Evolutionary conservation across 805 yeast genomes (phyloP).

Genomic region (Komagataella pseudopastoris): DNA sequence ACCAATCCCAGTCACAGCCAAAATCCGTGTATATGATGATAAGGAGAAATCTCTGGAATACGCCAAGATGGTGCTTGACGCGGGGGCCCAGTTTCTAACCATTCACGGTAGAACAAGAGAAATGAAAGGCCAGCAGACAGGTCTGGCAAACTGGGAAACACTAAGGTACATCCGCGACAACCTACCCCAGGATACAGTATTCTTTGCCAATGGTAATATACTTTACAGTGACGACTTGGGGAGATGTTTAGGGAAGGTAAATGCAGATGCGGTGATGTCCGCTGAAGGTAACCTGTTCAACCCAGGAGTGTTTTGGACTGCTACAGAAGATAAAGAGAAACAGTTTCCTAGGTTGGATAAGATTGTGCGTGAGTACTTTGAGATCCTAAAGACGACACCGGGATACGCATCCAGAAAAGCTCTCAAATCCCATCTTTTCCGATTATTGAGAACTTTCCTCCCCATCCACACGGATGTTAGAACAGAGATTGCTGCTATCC

Average conservation of each 20-base stretch:
- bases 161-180: conserved; percentile 66
- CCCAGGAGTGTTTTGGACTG: conserved; percentile 77
- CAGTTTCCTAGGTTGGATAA: conserved; percentile 80
- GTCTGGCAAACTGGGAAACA: conserved; percentile 86
- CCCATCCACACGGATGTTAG: conserved; percentile 68
- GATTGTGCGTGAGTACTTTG: conserved; percentile 76
- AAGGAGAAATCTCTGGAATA: conserved; percentile 72
- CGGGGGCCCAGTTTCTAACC: conserved; percentile 93
- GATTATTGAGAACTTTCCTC: conserved; percentile 70
- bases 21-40: conserved; percentile 81
- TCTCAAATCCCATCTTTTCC: conserved; percentile 89
- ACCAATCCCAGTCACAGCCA: conserved; percentile 86
- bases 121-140: conserved; percentile 95
- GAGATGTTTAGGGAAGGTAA: conserved; percentile 48
- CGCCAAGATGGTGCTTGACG: conserved; percentile 76
- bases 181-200: conserved; percentile 66
- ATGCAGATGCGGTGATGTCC: conserved; percentile 89
- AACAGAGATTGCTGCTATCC: conserved; percentile 44
- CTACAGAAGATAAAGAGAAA: conserved; percentile 35
- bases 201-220: conserved; percentile 92
- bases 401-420: conserved; percentile 69
- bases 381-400: conserved; percentile 49
- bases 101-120: conserved; percentile 95
- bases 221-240: conserved; percentile 75
- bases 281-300: conserved; percentile 93